A percentile compares a stretch with the other conserved stretches of the same genome.
Conservation (phyloP, 2,329 filamentous ascomycete genomes). For the Xylariaceae sp. region DNA sequence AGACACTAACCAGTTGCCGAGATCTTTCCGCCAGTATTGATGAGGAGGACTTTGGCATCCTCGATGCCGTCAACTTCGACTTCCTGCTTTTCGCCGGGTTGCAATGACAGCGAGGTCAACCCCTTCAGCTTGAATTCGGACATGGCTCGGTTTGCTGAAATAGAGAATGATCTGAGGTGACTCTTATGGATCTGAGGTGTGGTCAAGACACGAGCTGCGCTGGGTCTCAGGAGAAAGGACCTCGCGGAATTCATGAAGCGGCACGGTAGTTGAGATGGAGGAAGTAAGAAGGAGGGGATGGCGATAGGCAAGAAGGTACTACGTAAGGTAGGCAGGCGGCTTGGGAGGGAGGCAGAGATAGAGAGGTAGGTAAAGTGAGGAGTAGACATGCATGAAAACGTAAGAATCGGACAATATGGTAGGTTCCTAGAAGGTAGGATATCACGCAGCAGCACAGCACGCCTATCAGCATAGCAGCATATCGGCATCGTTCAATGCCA, state of each 20-base stretch:
- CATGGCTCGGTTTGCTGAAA: conserved; percentile 37
- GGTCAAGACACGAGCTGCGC: conserved; percentile 7
- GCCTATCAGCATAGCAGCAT: no score
- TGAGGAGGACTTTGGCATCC: conserved; percentile 77
- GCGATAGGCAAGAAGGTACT: no score
- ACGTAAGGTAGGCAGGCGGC: not conserved
- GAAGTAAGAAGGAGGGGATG: no score
- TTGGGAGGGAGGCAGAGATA: no score
- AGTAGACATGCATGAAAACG: no score
- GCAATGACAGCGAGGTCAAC: conserved; percentile 67
- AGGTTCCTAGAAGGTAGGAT: no score
- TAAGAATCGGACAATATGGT: no score
- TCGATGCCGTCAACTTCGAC: conserved; percentile 87
- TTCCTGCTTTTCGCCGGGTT: conserved; percentile 80
- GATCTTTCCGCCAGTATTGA: conserved; percentile 71
- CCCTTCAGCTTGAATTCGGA: conserved; percentile 70
- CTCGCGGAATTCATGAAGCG: conserved; percentile 23
- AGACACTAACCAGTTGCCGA: conserved; percentile 81
- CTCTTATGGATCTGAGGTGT: conserved; percentile 1
- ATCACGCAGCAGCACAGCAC: no score
- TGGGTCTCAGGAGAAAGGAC: conserved; percentile 8
- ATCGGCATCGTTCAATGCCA: no score
- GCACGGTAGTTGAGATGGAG: no score
- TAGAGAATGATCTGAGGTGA: conserved; percentile 9
- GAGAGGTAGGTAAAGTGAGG: no score